phyloP scores from a whole-genome alignment of 345 rosid species.

The Isatis tinctoria region DNA sequence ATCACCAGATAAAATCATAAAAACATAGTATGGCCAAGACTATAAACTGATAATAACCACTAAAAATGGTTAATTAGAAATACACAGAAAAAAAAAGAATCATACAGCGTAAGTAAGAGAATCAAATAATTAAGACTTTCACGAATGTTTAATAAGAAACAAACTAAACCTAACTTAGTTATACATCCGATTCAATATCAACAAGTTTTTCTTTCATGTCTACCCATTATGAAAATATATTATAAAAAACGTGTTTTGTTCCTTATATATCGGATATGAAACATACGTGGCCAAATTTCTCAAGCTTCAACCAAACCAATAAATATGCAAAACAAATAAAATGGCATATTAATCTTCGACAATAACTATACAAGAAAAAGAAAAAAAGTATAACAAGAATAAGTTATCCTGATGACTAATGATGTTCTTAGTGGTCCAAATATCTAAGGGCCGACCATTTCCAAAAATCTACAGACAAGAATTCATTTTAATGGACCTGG shows the following conservation, averaged over 20 bases:
- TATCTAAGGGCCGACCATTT: not conserved
- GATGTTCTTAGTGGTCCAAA: not conserved
- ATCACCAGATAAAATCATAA: not conserved
- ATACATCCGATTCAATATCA: not conserved
- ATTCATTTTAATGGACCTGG: not conserved
- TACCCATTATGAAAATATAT: too few species aligned
- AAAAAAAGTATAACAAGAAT: not conserved
- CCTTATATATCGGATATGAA: not conserved
- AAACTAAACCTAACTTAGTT: not conserved
- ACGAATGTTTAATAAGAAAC: not conserved
- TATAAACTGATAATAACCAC: not conserved
- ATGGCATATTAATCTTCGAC: not conserved
- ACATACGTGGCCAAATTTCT: not conserved
- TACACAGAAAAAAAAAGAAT: too few species aligned
- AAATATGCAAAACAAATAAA: not conserved
- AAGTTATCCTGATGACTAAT: not conserved
- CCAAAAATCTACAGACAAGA: not conserved
- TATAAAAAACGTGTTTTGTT: too few species aligned
- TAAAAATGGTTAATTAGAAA: not conserved
- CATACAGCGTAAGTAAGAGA: not conserved
- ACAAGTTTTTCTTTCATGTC: not conserved
- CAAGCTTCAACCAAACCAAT: not conserved
- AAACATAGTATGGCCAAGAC: not conserved
- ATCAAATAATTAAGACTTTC: not conserved
- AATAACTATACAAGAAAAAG: not conserved